phyloP scores from a whole-genome alignment of 2,329 filamentous ascomycete genomes.

The Scedosporium boydii region DNA sequence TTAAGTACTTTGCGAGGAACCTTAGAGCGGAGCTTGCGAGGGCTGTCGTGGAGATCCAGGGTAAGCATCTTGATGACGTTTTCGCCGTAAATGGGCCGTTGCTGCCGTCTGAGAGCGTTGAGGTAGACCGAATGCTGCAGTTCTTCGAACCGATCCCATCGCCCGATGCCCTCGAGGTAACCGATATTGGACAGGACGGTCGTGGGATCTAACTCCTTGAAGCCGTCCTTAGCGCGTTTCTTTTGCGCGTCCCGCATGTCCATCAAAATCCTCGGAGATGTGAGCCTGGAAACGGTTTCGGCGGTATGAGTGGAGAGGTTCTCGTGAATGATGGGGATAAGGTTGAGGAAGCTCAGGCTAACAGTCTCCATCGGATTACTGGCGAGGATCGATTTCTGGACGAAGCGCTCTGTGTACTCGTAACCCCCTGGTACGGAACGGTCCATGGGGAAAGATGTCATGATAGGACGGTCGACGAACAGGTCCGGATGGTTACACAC shows the following conservation, averaged over 20 bases:
- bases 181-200: constrained; percentile 60
- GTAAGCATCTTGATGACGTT: constrained; percentile 68
- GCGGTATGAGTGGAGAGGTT: constrained; percentile 44
- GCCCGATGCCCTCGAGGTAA: constrained; percentile 61
- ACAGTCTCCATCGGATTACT: constrained; percentile 53
- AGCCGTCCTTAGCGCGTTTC: constrained; percentile 44
- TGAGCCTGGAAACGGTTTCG: constrained; percentile 53
- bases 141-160: constrained; percentile 65
- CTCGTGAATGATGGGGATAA: constrained; percentile 66
- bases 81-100: constrained; percentile 71
- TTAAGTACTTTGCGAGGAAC: constrained; percentile 54
- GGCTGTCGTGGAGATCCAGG: constrained; percentile 49
- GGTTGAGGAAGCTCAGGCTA: constrained; percentile 68
- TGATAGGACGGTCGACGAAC: constrained; percentile 91
- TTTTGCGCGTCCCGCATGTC: constrained; percentile 65
- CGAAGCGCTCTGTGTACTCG: constrained; percentile 58
- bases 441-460: constrained; percentile 90
- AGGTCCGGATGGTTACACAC: constrained; percentile 98
- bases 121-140: constrained; percentile 73
- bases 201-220: constrained; percentile 50
- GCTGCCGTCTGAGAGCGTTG: constrained; percentile 71
- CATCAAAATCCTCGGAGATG: constrained; percentile 59
- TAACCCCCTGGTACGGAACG: constrained; percentile 69
- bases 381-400: constrained; percentile 57
- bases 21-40: constrained; percentile 49